Conservation (phyloP, 257 asterid genomes). For the Echium plantagineum region DNA sequence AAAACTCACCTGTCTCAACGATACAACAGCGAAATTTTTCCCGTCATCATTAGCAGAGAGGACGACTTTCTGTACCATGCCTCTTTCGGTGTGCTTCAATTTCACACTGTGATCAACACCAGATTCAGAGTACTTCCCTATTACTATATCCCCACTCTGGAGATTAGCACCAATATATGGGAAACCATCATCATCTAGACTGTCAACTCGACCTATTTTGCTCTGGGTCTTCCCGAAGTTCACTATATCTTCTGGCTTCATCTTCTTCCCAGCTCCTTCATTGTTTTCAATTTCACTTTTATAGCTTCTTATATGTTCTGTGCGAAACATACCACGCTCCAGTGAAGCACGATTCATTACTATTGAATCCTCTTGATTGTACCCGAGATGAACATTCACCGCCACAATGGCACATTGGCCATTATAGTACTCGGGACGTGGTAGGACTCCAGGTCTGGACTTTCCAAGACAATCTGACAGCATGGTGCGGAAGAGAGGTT, state of each 20-base stretch:
- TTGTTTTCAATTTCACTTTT: conserved; percentile 64
- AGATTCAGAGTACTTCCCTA: conserved; percentile 70
- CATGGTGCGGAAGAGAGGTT: conserved; percentile 64
- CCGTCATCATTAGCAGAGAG: conserved; percentile 89
- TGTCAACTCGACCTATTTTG: conserved; percentile 78
- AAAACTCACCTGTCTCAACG: conserved; percentile 70
- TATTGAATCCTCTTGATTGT: conserved; percentile 89
- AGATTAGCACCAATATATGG: conserved; percentile 83
- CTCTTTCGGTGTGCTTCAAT: conserved; percentile 88
- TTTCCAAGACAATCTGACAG: conserved; percentile 82
- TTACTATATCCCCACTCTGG: conserved; percentile 78
- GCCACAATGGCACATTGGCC: conserved; percentile 94
- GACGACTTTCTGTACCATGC: conserved; percentile 87
- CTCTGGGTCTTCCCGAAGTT: conserved; percentile 74
- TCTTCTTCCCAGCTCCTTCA: conserved; percentile 37
- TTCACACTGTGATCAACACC: conserved; percentile 84
- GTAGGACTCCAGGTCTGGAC: conserved; percentile 45
- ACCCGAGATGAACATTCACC: conserved; percentile 87
- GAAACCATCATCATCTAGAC: conserved; percentile 91
- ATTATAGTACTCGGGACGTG: conserved; percentile 74
- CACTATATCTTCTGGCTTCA: conserved; percentile 39
- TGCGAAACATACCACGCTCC: conserved; percentile 92
- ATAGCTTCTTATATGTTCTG: conserved; percentile 77
- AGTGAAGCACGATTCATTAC: conserved; percentile 90
- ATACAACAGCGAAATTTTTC: conserved; percentile 69